A percentile compares a stretch with the other conserved stretches of the same genome.
These are phyloP conservation scores for Yamadazyma oceani DNA, from an alignment of 1,139 yeast genomes.

Conservation along the genomic window DNA sequence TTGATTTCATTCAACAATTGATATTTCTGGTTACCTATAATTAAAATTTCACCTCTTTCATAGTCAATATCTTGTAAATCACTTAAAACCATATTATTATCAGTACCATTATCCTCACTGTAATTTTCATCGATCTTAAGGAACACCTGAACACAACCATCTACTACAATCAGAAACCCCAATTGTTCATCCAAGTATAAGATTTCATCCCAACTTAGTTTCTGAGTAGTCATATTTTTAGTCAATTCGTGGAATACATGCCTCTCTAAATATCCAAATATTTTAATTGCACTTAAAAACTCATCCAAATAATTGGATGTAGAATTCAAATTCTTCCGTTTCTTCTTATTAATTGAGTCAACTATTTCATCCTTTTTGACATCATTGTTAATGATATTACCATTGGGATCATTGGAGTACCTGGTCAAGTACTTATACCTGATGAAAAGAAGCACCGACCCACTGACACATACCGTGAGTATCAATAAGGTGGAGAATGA, in stretches of 20 bases:
- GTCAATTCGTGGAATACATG: slow-evolving; percentile 92
- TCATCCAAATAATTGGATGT: slow-evolving; percentile 70
- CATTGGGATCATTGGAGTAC: slow-evolving; percentile 29
- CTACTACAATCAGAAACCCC: slow-evolving; percentile 94
- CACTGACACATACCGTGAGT: slow-evolving; percentile 18
- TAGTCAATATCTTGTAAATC: slow-evolving; percentile 25
- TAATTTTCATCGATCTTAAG: slow-evolving; percentile 46
- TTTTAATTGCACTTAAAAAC: slow-evolving; percentile 84
- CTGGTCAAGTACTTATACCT: slow-evolving; percentile 41
- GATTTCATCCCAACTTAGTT: slow-evolving; percentile 74
- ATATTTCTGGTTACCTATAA: slow-evolving; percentile 55
- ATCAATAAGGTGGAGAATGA: slow-evolving; percentile 35
- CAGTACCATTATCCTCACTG: slow-evolving; percentile 3
- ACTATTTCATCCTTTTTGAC: slow-evolving; percentile 23
- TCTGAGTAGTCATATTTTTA: slow-evolving; percentile 87
- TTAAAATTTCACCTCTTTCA: slow-evolving; percentile 42
- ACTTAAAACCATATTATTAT: slow-evolving; percentile 2
- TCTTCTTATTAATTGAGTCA: slow-evolving; percentile 32
- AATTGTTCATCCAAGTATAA: slow-evolving; percentile 68
- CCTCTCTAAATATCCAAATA: slow-evolving; percentile 88
- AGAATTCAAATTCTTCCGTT: slow-evolving; percentile 22
- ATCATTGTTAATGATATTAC: slow-evolving; percentile 14
- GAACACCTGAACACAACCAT: slow-evolving; percentile 82
- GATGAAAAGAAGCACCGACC: slow-evolving; percentile 30
- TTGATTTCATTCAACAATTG: slow-evolving; percentile 82